Base-by-base conservation (phyloP, 768 basidiomycete genomes). In the Hemileccinum impolitum region DNA sequence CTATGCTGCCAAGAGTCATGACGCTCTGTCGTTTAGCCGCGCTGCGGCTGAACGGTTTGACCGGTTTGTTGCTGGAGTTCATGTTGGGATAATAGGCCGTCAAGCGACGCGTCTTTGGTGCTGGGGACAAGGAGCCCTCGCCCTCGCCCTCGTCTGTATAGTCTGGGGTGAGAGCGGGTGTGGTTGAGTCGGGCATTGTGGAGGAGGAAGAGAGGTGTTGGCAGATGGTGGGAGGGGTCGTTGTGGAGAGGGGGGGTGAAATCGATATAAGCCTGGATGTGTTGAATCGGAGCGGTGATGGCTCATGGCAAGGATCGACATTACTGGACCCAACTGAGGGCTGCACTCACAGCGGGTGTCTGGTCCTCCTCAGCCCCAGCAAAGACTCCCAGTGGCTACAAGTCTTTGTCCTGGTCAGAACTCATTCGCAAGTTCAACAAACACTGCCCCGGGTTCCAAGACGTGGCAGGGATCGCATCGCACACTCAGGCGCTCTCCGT, bases 1-100 rank as follows among this genome's bases (percentile, higher is more conserved):
- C 89, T 57, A 97, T 97, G 64, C 90, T 93, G n/a, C 94, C 94
- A 15, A 97, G 71, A 0, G 91, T 83, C 83, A 94, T 87, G 17
- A 97, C 94, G 58, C 89, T 92, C 67, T 92, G 90, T 37, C 94
- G 81, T 70, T 94, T 95, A 4, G 91, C 90, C 0, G 94, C 94
- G 52, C 88, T 91, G 54, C 87, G 75, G 58, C 87, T 89, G 76
- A 94, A 94, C 2, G 90, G 88, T 25, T 92, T 93, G 67, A 80
- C 75, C 0, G 79, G 81, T 63, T 89, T 91, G 65, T 84, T 86
- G 12, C 74, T 62, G 8, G 84, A 72, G 64, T 83, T 86, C 60
- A 81, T 69, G 66, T 85, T 83, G 0, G 88, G 87, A 61, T 92
- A 92, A 61, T 87, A 83, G 3, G 89, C 85, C 4, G 87, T 82